phyloP scores from a whole-genome alignment of 1,284 basidiomycete genomes.

The Ganoderma leucocontextum region DNA sequence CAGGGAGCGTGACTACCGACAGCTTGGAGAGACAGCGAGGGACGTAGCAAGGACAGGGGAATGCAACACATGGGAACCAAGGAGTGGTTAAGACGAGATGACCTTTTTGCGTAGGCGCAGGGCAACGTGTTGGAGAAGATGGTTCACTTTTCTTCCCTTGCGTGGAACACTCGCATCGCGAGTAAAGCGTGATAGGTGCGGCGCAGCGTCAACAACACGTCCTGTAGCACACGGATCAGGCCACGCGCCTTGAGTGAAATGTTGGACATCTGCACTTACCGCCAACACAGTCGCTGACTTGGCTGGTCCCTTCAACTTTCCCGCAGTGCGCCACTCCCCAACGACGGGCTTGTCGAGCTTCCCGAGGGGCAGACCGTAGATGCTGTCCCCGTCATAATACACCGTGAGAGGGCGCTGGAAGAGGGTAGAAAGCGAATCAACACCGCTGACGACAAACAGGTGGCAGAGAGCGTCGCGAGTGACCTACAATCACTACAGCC shows the following conservation, averaged over 20 bases:
- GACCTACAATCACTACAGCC: background rate
- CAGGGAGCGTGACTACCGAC: background rate
- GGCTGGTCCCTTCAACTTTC: background rate
- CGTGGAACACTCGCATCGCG: background rate
- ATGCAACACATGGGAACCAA: background rate
- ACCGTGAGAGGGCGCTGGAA: background rate
- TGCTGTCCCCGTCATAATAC: background rate
- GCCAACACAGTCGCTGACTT: background rate
- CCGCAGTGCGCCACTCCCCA: background rate
- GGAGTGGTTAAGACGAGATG: background rate
- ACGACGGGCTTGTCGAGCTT: background rate
- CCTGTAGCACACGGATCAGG: background rate
- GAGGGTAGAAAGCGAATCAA: background rate
- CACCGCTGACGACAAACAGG: background rate
- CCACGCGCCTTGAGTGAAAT: background rate
- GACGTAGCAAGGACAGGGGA: background rate
- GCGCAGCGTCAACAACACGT: background rate
- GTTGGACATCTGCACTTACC: background rate
- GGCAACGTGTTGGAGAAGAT: background rate
- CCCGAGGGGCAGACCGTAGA: background rate
- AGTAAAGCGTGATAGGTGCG: background rate
- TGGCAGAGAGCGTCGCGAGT: background rate
- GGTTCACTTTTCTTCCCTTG: background rate
- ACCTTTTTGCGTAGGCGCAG: background rate
- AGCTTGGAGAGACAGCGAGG: background rate